Percentiles rank a stretch among this genome's conserved stretches.
Conservation (phyloP, 495 filamentous ascomycete species). For the Hyaloscypha bicolor region DNA sequence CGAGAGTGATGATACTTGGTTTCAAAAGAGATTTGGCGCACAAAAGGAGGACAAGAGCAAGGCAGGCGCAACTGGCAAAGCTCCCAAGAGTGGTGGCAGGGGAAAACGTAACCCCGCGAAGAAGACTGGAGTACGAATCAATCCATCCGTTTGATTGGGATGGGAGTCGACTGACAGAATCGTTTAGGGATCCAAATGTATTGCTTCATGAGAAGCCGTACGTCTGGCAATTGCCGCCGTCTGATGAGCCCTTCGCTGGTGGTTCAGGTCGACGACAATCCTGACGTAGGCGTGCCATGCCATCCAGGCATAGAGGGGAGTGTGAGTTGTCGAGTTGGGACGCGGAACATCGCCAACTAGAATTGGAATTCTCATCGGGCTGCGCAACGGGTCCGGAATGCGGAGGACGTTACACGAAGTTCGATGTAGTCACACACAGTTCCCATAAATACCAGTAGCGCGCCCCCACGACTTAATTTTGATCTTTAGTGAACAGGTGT, state of each 20-base stretch:
- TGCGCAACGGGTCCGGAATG: not conserved
- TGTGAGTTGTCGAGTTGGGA: not conserved
- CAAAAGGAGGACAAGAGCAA: constrained; percentile 17
- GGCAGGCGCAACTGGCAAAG: constrained; percentile 20
- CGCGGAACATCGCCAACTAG: not conserved
- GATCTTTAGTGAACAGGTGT: not conserved
- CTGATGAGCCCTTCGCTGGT: not conserved
- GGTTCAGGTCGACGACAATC: not conserved
- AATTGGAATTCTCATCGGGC: not conserved
- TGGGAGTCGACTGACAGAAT: constrained; percentile 21
- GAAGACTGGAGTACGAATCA: constrained; percentile 20
- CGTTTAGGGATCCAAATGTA: constrained; percentile 19
- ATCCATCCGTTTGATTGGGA: constrained; percentile 18
- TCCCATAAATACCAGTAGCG: not conserved
- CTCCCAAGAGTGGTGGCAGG: constrained; percentile 10
- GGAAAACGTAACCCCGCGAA: constrained; percentile 14
- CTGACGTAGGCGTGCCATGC: not conserved
- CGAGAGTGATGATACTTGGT: constrained; percentile 19
- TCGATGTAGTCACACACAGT: not conserved
- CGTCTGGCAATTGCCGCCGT: not conserved
- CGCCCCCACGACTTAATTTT: not conserved
- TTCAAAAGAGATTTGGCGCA: constrained; percentile 22
- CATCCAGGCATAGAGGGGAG: not conserved
- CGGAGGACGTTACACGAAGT: not conserved
- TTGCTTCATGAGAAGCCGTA: not conserved